A percentile compares a stretch with the other conserved stretches of the same genome.
These are phyloP conservation scores for Claviceps cyperi DNA, from an alignment of 2,329 filamentous ascomycete genomes.

Conservation along the genomic window DNA sequence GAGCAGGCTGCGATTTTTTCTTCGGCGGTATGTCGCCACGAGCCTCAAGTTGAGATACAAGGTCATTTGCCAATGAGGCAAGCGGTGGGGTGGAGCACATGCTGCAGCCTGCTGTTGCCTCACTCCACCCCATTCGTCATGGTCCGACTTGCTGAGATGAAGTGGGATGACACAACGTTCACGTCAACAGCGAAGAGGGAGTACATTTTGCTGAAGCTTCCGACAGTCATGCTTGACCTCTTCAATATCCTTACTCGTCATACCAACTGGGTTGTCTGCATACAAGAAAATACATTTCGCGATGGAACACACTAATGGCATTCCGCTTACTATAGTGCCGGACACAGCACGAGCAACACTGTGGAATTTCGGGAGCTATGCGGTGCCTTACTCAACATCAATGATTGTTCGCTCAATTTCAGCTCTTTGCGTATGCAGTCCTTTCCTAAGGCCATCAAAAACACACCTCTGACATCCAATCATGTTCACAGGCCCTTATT, in stretches of 20 bases:
- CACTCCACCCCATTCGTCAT: not conserved
- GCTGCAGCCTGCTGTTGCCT: no score
- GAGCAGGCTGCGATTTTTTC: not conserved
- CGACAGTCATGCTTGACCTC: not conserved
- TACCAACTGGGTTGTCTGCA: not conserved
- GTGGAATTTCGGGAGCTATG: slow-evolving; percentile 13
- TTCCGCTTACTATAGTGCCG: slow-evolving; percentile 11
- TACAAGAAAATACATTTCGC: not conserved
- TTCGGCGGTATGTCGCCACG: not conserved
- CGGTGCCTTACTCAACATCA: slow-evolving; percentile 16
- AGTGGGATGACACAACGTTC: no score
- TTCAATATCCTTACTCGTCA: not conserved
- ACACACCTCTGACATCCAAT: slow-evolving; percentile 4
- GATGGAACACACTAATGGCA: not conserved
- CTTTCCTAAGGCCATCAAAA: not conserved
- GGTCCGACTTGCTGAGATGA: not conserved
- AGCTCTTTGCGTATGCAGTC: slow-evolving; percentile 21
- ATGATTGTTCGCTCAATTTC: slow-evolving; percentile 22
- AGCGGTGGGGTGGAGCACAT: slow-evolving; percentile 5
- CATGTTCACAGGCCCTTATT: slow-evolving; percentile 23
- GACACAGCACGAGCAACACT: slow-evolving; percentile 11
- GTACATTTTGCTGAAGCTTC: not conserved
- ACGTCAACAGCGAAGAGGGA: not conserved
- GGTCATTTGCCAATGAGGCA: slow-evolving; percentile 4
- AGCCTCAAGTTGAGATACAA: not conserved